Evolutionary conservation across 2,329 filamentous ascomycete genomes (phyloP), one percentile per base, ranked within the genome.

Genomic region (Aspergillus sp.): DNA sequence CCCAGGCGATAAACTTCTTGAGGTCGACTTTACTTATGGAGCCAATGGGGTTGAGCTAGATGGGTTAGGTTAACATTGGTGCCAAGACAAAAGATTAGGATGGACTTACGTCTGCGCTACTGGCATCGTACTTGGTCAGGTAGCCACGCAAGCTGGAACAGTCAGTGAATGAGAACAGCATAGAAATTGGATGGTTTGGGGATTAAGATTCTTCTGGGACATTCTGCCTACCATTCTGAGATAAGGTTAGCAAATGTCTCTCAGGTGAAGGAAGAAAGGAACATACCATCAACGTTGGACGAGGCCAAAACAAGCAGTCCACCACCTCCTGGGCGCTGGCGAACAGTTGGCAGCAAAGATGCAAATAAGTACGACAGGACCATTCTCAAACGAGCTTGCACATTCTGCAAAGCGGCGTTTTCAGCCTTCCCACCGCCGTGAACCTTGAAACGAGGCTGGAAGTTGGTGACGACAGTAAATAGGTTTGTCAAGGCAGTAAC

Each of bases 1-100:
- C 78, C 75, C 80, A 89, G n/a, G 69, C 70, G 50, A 89, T 85
- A 68, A 90, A 89, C 7, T 76, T 68, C 63, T 86, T 87, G 1
- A 88, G 70, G 56, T 90, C 86, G 2, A 74, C 80, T 64, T 88
- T 89, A 49, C 72, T 76, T 48, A 83, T 79, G 9, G 67, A 67
- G 20, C 74, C 69, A 49, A 70, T 69, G 6, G 62, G 67, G 50
- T 66, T 68, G 27, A 63, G 67, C 68, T 60, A 43, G 3, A 6
- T 49, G 37, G 20, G 5, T 37, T 50, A 46, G 39, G 45, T 10
- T 19, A 83, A 3, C 83, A 83, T 56, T 85, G 30, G 19, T 10
- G 4, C 5, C 5, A 4, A 20, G 19, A 39, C 7, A 19, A 7
- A 10, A 13, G 3, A 10, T 39, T 7, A 20, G 32, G 22, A 45